Evolutionary conservation across 176 grass and related monocot species (phyloP).

Genomic region (Phoenix roebelenii): DNA sequence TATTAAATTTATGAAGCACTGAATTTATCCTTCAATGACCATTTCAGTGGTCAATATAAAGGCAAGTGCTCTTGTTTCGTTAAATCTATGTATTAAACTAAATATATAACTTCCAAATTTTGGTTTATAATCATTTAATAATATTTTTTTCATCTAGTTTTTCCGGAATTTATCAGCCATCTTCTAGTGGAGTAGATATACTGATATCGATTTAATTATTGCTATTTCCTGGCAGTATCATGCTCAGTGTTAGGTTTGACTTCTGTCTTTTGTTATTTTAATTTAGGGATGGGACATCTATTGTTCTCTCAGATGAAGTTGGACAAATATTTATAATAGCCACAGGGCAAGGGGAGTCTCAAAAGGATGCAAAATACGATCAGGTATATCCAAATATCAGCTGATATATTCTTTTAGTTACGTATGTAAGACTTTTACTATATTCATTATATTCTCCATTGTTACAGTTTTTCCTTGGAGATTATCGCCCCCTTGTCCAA

Average conservation of each 20-base stretch:
- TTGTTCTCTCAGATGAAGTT: conserved; percentile 95
- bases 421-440: background rate
- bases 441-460: conserved; percentile 9
- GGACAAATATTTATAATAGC: conserved; percentile 95
- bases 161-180: too few species aligned
- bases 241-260: background rate
- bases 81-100: too few species aligned
- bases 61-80: too few species aligned
- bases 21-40: too few species aligned
- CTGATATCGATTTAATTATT: too few species aligned
- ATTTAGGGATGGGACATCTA: conserved; percentile 86
- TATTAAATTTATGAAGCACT: too few species aligned
- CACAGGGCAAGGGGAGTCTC: conserved; percentile 93
- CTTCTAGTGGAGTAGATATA: too few species aligned
- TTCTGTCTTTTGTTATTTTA: background rate
- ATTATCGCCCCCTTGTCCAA: conserved; percentile 82
- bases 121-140: too few species aligned
- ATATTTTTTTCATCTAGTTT: too few species aligned
- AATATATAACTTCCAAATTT: too few species aligned
- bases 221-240: too few species aligned
- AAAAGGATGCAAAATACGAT: conserved; percentile 97
- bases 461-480: conserved; percentile 90
- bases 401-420: conserved; percentile 2
- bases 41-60: too few species aligned
- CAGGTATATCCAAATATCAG: conserved; percentile 42